Evolutionary conservation across 768 basidiomycete genomes (phyloP), one percentile per base, ranked within the genome.

Genomic region (Lactarius pseudohatsudake): DNA sequence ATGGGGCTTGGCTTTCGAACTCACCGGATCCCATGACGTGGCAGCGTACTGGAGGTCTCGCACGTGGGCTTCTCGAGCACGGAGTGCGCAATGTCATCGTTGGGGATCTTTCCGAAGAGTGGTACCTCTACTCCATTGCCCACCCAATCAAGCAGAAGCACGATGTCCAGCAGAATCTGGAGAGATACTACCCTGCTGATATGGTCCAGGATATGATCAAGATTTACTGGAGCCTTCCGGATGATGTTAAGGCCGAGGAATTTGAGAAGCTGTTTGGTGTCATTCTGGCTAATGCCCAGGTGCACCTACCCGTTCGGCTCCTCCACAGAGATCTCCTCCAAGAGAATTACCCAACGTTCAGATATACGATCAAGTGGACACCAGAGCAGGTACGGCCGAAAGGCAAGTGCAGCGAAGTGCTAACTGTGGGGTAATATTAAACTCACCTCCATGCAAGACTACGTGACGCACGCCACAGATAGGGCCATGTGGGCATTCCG

Each of bases 101-200:
- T n/a, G 90, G 91, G 10, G 87, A 90, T 62, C 79, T 90, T 59
- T 80, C 78, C 18, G 88, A 91, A 70, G 90, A 92, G 74, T 91
- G 90, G 89, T 89, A 85, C 73, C 80, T 91, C 59, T 91, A 91
- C 70, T 83, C 88, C 16, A 86, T 91, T 69, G 84, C 88, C 4
- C 85, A 90, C 73, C 83, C 85, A 0, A 81, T 90, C 57, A 60
- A 73, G 13, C 75, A 78, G 10, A 75, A 79, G 26, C 69, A 69
- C 28, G 90, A 91, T 68, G 78, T 91, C 11, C 72, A 81, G 32
- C 78, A 79, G 10, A 89, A 89, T 69, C 71, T 92, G 57, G 75
- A 80, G 71, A 76, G 89, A 63, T 91, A 88, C 72, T 90, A 86
- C 73, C 81, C 84, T 1, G 72, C 65, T 16, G 77, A 81, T 11